These are phyloP conservation scores for Candida pini DNA, from an alignment of 805 yeast genomes.

Conservation along the genomic window DNA sequence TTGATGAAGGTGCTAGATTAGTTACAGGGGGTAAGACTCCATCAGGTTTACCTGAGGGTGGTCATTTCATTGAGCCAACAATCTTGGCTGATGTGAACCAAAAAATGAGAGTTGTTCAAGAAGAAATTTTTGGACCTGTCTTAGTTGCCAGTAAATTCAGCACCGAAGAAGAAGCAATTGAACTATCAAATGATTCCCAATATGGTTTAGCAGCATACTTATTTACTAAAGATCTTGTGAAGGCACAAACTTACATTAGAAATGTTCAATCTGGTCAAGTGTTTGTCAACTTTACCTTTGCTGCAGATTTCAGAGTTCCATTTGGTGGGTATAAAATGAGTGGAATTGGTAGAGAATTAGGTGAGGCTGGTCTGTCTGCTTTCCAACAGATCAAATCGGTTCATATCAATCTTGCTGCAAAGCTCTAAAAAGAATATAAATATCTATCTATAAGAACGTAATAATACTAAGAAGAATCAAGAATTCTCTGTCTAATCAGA, in stretches of 20 bases:
- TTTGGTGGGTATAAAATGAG: conserved; percentile 91
- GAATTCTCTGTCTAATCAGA: too few relatives aligned
- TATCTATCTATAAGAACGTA: too few relatives aligned
- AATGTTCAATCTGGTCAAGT: conserved; percentile 82
- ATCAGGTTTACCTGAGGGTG: conserved; percentile 38
- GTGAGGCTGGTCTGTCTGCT: conserved; percentile 77
- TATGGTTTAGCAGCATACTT: conserved; percentile 92
- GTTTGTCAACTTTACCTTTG: conserved; percentile 89
- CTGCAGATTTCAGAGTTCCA: conserved; percentile 81
- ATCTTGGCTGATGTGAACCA: conserved; percentile 66
- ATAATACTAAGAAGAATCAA: too few relatives aligned
- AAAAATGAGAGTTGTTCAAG: conserved; percentile 63
- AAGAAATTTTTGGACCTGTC: conserved; percentile 90
- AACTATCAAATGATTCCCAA: conserved; percentile 69
- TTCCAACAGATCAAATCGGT: conserved; percentile 88
- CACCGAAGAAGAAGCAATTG: conserved; percentile 76
- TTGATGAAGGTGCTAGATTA: conserved; percentile 76
- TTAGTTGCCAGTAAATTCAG: conserved; percentile 77
- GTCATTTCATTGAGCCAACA: conserved; percentile 69
- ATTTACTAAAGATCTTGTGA: conserved; percentile 70
- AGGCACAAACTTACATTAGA: conserved; percentile 69
- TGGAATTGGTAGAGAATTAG: conserved; percentile 93
- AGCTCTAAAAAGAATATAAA: conserved; percentile 9
- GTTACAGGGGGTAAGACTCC: conserved; percentile 56
- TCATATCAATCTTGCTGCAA: conserved; percentile 38